These are phyloP conservation scores for Yamadazyma taylorii DNA, from an alignment of 1,139 yeast genomes.

Conservation along the genomic window DNA sequence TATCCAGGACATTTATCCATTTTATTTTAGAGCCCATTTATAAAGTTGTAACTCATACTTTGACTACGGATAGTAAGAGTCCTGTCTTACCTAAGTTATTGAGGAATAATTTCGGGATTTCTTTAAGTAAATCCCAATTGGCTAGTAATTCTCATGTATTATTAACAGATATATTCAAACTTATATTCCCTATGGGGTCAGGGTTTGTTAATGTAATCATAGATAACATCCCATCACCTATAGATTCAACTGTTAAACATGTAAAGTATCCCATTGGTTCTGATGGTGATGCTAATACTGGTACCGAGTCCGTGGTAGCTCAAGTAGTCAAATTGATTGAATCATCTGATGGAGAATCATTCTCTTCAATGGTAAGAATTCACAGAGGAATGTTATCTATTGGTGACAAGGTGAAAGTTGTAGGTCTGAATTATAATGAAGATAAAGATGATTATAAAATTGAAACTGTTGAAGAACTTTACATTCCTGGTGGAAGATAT, in stretches of 20 bases:
- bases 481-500: constrained; percentile 73
- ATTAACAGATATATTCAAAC: constrained; percentile 52
- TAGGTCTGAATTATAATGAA: constrained; percentile 55
- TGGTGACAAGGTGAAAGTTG: constrained; percentile 51
- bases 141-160: constrained; percentile 59
- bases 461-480: constrained; percentile 48
- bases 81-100: constrained; percentile 40
- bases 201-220: constrained; percentile 57
- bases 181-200: constrained; percentile 53
- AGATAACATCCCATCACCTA: constrained; percentile 42
- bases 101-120: constrained; percentile 46
- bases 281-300: too few relatives aligned
- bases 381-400: constrained; percentile 55
- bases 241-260: constrained; percentile 10
- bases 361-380: constrained; percentile 61
- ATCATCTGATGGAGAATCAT: constrained; percentile 44
- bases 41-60: constrained; percentile 62
- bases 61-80: constrained; percentile 53
- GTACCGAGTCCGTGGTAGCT: constrained; percentile 33
- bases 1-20: constrained; percentile 58
- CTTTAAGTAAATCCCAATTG: constrained; percentile 36
- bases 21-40: constrained; percentile 80
- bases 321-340: constrained; percentile 63
- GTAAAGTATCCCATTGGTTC: background rate
- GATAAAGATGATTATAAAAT: constrained; percentile 56